These are phyloP conservation scores for Syzygium malaccense DNA, from an alignment of 441 rosid genomes.

Conservation along the genomic window DNA sequence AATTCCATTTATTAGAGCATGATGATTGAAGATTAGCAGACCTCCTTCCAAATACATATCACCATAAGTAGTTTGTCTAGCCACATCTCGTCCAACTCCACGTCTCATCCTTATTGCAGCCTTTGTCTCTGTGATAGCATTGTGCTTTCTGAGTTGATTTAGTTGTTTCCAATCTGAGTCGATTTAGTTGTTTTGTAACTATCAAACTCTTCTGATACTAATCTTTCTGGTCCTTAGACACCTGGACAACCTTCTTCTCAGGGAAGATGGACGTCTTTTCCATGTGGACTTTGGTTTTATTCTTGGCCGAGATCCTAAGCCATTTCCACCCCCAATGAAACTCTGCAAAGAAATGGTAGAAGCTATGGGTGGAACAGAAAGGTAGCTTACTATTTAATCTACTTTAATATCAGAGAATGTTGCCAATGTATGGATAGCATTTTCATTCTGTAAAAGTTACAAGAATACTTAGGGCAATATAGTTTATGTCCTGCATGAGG, in stretches of 20 bases:
- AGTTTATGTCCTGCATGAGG: not conserved
- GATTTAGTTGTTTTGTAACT: not conserved
- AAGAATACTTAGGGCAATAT: not conserved
- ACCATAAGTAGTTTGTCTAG: not conserved
- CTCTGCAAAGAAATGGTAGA: constrained; percentile 99
- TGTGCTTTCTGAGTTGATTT: not conserved
- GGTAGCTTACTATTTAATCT: constrained; percentile 28
- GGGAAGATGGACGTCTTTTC: constrained; percentile 95
- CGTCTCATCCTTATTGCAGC: not conserved
- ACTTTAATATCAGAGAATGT: not conserved
- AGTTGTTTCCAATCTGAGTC: not conserved
- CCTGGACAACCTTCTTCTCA: constrained; percentile 94
- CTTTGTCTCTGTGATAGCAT: not conserved
- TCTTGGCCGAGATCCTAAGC: constrained; percentile 98
- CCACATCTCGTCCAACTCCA: not conserved
- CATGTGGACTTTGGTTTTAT: constrained; percentile 97
- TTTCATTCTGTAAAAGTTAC: not conserved
- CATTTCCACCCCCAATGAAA: constrained; percentile 99
- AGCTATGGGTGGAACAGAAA: constrained; percentile 99
- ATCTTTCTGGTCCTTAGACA: constrained; percentile 47
- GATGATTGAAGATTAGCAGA: not conserved
- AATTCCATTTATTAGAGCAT: not conserved
- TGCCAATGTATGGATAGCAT: not conserved
- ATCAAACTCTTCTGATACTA: not conserved
- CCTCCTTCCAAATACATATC: not conserved